A percentile compares a stretch with the other conserved stretches of the same genome.
phyloP scores from a whole-genome alignment of 1,284 basidiomycete genomes.

The Microbotryomycetes sp. region DNA sequence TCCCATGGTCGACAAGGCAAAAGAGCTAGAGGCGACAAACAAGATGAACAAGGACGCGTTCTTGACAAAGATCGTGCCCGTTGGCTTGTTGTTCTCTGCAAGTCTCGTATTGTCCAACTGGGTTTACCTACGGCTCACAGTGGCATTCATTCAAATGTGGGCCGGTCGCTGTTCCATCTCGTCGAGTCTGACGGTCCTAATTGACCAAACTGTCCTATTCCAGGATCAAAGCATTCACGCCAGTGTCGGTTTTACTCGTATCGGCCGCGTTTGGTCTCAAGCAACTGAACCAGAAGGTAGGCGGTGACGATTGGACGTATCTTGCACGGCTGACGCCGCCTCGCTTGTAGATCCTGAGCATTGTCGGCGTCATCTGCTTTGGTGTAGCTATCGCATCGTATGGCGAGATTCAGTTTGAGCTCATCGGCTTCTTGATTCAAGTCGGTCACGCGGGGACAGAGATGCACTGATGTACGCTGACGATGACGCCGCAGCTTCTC shows the following conservation, averaged over 20 bases:
- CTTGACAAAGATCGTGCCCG: slow-evolving; percentile 80
- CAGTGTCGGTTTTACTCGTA: slow-evolving; percentile 90
- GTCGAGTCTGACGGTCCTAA: background rate
- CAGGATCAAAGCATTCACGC: slow-evolving; percentile 74
- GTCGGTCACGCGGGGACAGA: too few species aligned
- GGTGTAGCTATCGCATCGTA: slow-evolving; percentile 45
- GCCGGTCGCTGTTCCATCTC: slow-evolving; percentile 39
- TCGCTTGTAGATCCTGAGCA: slow-evolving; percentile 44
- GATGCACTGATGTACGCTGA: too few species aligned
- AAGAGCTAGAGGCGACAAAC: slow-evolving; percentile 68
- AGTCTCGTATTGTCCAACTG: slow-evolving; percentile 89
- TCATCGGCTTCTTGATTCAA: slow-evolving; percentile 67
- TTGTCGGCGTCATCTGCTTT: slow-evolving; percentile 17
- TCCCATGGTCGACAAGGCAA: slow-evolving; percentile 74
- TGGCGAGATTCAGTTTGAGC: slow-evolving; percentile 77
- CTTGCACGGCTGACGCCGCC: slow-evolving; percentile 83
- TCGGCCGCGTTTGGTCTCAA: slow-evolving; percentile 84
- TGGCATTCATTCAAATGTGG: slow-evolving; percentile 97
- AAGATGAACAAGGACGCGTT: slow-evolving; percentile 58
- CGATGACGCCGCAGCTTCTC: slow-evolving; percentile 12
- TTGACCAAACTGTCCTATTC: too few species aligned
- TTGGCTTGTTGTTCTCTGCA: slow-evolving; percentile 84
- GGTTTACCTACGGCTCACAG: slow-evolving; percentile 83
- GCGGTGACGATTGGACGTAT: slow-evolving; percentile 61
- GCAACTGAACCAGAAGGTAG: slow-evolving; percentile 71